phyloP scores from a whole-genome alignment of 495 filamentous ascomycete species.

The Penicillium coprophilum region DNA sequence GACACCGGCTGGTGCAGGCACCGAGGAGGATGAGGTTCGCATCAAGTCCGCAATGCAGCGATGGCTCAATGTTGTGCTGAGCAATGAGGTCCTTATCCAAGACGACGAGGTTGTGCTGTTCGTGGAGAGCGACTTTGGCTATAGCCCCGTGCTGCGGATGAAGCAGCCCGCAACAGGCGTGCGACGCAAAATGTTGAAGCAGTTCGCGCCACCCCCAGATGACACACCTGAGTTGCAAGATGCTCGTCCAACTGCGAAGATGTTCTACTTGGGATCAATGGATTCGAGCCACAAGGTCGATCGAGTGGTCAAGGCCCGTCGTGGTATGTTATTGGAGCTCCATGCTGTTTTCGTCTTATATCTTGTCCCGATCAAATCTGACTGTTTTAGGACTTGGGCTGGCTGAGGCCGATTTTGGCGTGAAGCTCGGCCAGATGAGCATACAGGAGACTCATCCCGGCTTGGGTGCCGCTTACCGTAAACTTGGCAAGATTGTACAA shows the following conservation, averaged over 20 bases:
- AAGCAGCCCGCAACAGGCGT: slow-evolving; percentile 98
- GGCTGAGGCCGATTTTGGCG: slow-evolving; percentile 89
- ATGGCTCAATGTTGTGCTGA: slow-evolving; percentile 91
- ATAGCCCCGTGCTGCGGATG: slow-evolving; percentile 90
- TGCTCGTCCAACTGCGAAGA: slow-evolving; percentile 86
- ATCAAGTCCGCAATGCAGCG: slow-evolving; percentile 87
- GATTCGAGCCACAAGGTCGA: slow-evolving; percentile 95
- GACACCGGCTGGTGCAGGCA: slow-evolving; percentile 92
- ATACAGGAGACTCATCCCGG: slow-evolving; percentile 88
- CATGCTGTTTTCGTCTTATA: not conserved
- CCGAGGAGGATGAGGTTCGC: slow-evolving; percentile 90
- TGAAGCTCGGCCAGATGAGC: slow-evolving; percentile 79
- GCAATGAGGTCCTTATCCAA: slow-evolving; percentile 86
- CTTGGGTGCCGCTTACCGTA: slow-evolving; percentile 85
- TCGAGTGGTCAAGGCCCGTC: slow-evolving; percentile 83
- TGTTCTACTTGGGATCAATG: slow-evolving; percentile 94
- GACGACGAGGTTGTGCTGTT: slow-evolving; percentile 98
- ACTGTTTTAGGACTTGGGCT: slow-evolving; percentile 74
- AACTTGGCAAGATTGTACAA: slow-evolving; percentile 90
- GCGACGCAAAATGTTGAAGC: slow-evolving; percentile 90
- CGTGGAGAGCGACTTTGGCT: slow-evolving; percentile 97
- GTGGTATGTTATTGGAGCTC: slow-evolving; percentile 60
- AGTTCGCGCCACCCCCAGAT: slow-evolving; percentile 96
- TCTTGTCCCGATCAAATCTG: slow-evolving; percentile 8
- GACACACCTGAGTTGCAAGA: slow-evolving; percentile 93